Evolutionary conservation across 2,329 filamentous ascomycete species (phyloP), one percentile per base, ranked within the genome.

Genomic region (Myotisia sp.): DNA sequence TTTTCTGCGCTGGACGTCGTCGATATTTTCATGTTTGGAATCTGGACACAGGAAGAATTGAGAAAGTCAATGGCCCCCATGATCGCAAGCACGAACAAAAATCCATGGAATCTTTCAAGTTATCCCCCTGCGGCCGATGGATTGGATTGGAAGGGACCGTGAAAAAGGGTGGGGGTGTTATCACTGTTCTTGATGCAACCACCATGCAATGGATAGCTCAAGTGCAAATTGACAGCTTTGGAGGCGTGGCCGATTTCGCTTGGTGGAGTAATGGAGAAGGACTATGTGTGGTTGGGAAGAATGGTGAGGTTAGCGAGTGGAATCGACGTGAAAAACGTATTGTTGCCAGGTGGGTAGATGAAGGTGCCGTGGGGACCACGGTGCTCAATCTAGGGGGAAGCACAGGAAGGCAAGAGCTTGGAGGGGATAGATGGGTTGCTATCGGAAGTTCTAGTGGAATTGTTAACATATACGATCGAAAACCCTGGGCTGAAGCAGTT

Each of bases 21-120:
- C 76, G 76, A 42, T 95, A 85, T 63, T 94, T 95, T 58, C 90
- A 95, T 59, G 76, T 79, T 44, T 98, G 90, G 90, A 78, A 95
- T 49, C 69, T 98, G 16, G 66, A 78, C 27, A 77, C 79, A 0
- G 90, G 90, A 27, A 64, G 68, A 8, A 75, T 98, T 31, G 79
- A 87, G 49, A 93, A 92, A 59, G 71, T 92, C 28, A 75, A 46
- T 68, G 79, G 52, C 63, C 90, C 39, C 71, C 79, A 51, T 74
- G 85, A 42, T 78, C 52, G 58, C 10, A 59, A 76, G 44, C 70
- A 81, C 36, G 83, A 92, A 56, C 86, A 94, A 56, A 79, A 76
- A 47, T 79, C 73, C 26, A 94, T 94, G 84, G 90, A 95, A 56
- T 68, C 69, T 19, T 92, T 98, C 67, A 81, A 79, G 47, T 63